Evolutionary conservation across 164 flowering plant genomes (phyloP).

Genomic region (Stephania cephalantha): DNA sequence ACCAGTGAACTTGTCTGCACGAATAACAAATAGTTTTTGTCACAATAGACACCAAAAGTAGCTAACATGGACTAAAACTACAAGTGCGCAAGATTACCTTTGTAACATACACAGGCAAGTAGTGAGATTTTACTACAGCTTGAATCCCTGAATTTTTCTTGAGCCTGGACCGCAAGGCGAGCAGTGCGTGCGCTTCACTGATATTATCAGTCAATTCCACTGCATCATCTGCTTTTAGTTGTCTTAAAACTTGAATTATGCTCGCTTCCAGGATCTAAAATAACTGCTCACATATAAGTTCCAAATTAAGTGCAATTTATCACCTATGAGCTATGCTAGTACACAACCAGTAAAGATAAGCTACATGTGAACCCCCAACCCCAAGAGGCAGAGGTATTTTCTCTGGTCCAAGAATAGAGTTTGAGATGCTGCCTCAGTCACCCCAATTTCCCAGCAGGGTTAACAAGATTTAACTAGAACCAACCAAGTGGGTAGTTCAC

Average conservation of each 20-base stretch:
- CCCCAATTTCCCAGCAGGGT: not conserved
- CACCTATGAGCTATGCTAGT: conserved; percentile 11
- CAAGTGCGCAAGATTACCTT: conserved; percentile 44
- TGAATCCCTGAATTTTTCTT: conserved; percentile 80
- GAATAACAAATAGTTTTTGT: conserved; percentile 3
- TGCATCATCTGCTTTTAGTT: conserved; percentile 46
- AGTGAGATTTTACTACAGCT: conserved; percentile 69
- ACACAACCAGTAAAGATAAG: not conserved
- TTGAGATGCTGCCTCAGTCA: not conserved
- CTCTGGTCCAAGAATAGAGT: not conserved
- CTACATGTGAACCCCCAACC: not conserved
- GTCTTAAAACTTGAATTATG: conserved; percentile 57
- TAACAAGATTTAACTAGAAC: not conserved
- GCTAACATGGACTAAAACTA: not conserved
- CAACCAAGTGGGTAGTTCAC: no score
- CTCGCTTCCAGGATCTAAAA: conserved; percentile 73
- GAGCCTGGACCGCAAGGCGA: conserved; percentile 78
- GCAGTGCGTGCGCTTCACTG: conserved; percentile 81
- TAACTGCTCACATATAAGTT: conserved; percentile 40
- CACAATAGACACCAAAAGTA: not conserved
- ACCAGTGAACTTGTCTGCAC: conserved; percentile 66
- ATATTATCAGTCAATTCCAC: conserved; percentile 72
- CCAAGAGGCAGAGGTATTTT: not conserved
- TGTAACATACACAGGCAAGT: conserved; percentile 57
- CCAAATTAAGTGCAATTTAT: conserved; percentile 14